phyloP scores from a whole-genome alignment of 2,329 filamentous ascomycete genomes.

The Fusarium chaquense region DNA sequence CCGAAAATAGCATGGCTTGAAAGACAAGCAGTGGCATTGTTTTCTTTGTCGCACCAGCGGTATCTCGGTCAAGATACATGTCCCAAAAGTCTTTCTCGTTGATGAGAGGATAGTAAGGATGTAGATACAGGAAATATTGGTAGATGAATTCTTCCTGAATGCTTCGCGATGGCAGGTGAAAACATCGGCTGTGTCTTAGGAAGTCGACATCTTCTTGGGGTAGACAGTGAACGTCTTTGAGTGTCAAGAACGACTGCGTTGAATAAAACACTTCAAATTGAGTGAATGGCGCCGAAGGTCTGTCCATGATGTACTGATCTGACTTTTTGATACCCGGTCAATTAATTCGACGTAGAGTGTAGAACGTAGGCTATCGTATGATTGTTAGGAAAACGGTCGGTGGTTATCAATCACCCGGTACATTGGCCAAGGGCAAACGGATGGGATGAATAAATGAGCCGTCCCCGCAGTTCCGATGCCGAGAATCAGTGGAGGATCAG shows the following conservation, averaged over 20 bases:
- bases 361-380: too few species aligned
- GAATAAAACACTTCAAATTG: conserved; percentile 13
- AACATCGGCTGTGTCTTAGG: conserved; percentile 6
- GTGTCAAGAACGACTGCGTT: neutral
- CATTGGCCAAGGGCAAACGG: too few species aligned
- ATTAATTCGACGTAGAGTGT: neutral
- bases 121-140: conserved; percentile 30
- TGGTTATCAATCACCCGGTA: neutral
- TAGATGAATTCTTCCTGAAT: conserved; percentile 24
- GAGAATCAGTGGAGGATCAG: neutral
- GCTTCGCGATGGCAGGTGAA: neutral
- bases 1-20: conserved; percentile 35
- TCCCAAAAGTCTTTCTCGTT: conserved; percentile 35
- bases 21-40: conserved; percentile 26
- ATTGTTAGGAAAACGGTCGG: neutral
- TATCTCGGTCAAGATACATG: conserved; percentile 17
- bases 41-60: neutral
- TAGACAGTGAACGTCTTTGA: neutral
- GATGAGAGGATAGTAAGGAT: conserved; percentile 31
- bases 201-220: conserved; percentile 15
- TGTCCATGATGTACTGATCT: neutral
- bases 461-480: neutral
- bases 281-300: neutral
- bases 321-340: neutral
- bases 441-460: neutral